Conservation (phyloP, 768 basidiomycete genomes). For the Cystofilobasidium bisporidii region DNA sequence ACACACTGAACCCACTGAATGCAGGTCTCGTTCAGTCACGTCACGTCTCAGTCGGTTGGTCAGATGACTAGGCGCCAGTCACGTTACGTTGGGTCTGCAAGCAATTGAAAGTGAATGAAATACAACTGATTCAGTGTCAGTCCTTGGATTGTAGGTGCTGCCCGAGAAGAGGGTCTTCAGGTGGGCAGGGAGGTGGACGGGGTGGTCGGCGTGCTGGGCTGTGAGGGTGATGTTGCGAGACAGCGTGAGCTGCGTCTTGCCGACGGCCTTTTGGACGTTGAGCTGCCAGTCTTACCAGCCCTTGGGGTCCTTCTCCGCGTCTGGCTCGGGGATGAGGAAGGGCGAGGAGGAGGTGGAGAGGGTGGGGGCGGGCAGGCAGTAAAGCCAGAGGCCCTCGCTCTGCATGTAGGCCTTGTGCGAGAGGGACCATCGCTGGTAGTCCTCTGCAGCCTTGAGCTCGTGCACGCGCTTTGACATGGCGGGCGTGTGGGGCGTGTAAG, state of each 20-base stretch:
- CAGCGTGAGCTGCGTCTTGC: constrained; percentile 2
- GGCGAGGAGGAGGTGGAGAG: neutral
- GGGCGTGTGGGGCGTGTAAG: neutral
- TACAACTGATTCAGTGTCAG: too few species aligned
- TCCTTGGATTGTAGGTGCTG: too few species aligned
- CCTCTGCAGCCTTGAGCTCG: neutral
- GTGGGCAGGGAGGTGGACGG: neutral
- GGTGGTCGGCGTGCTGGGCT: neutral
- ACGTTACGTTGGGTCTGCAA: too few species aligned
- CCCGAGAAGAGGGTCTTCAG: neutral
- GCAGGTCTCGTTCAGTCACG: too few species aligned
- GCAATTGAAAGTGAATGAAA: too few species aligned
- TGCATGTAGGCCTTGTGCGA: neutral
- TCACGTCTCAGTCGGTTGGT: too few species aligned
- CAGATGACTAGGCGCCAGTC: too few species aligned
- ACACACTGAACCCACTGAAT: too few species aligned
- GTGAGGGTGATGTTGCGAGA: constrained; percentile 2
- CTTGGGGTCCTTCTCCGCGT: neutral
- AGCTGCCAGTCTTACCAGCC: neutral
- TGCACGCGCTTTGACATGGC: neutral
- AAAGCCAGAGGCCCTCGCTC: constrained; percentile 5
- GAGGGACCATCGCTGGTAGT: constrained; percentile 1
- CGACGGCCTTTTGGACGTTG: constrained; percentile 5
- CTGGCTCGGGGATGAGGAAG: neutral
- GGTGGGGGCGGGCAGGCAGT: constrained; percentile 3